Evolutionary conservation across 2,329 filamentous ascomycete species (phyloP), one percentile per base, ranked within the genome.

Genomic region (Geosmithia morbida): DNA sequence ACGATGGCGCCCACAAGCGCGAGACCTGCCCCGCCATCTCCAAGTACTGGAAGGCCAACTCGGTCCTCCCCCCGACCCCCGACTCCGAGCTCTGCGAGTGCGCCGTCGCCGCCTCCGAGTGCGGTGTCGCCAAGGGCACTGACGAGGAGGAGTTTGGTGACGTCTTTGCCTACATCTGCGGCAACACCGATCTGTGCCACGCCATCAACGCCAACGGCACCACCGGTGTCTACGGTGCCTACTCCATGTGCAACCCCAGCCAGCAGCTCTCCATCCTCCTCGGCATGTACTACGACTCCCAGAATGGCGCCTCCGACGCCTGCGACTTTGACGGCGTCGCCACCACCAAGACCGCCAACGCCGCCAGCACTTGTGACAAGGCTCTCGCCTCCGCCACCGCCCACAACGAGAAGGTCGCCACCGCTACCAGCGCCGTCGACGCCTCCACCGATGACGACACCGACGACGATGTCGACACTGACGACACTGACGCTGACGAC

Each of bases 61-160:
- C 73, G 42, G 70, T 68, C 49, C 85, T 98, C 33, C 92, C 92
- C 26, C 90, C 89, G 10, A 77, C 77, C 11, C 88, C 89, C 52
- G 87, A 97, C 68, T 60, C 77, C 43, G 59, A 78, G 43, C 80
- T 94, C 44, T 98, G 92, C 75, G 65, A 72, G 49, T 98, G 92
- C 77, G 95, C 95, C 86, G 75, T 77, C 63, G 70, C 77, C 53
- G 79, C 79, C 43, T 69, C 94, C 49, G 68, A 70, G 50, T 98
- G 92, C 68, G 74, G 75, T 26, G 78, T 87, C 51, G 69, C 75
- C 43, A 64, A 71, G 44, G 64, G 66, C 55, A 67, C 87, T 20
- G 67, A 74, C 52, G 61, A 68, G 45, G 70, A 80, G 47, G 67
- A 78, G 48, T 83, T 79, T 57, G 77, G 75, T 45, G 67, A 74